Evolutionary conservation across 2,329 filamentous ascomycete genomes (phyloP).

Genomic region (Ascochyta koolunga): DNA sequence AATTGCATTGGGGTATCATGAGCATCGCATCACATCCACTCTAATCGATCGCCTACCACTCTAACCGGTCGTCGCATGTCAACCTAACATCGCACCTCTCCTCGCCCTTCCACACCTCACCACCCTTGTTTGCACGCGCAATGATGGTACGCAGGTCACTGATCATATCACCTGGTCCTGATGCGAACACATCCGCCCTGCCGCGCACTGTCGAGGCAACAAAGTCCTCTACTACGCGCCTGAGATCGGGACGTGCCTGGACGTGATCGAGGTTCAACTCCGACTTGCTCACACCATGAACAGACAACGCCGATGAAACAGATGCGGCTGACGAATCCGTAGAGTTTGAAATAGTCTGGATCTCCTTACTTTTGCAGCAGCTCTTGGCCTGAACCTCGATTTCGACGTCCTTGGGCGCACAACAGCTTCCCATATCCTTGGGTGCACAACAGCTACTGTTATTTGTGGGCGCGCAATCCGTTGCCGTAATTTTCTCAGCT

Average conservation of each 20-base stretch:
- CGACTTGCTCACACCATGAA: conserved; percentile 38
- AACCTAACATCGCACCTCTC: conserved; percentile 39
- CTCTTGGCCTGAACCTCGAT: conserved; percentile 10
- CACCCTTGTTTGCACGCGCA: conserved; percentile 39
- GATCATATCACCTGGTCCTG: conserved; percentile 41
- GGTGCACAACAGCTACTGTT: conserved; percentile 3
- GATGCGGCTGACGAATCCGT: conserved; percentile 26
- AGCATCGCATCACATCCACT: conserved; percentile 4
- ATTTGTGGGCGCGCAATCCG: conserved; percentile 10
- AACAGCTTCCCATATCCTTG: conserved; percentile 1
- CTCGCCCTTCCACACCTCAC: conserved; percentile 42
- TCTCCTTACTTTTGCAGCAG: conserved; percentile 28
- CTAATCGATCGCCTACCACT: conserved; percentile 31
- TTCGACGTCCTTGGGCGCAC: neutral
- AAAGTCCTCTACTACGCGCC: conserved; percentile 30
- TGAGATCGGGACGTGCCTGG: conserved; percentile 31
- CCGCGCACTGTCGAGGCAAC: conserved; percentile 31
- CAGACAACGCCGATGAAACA: conserved; percentile 31
- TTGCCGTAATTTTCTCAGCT: conserved; percentile 28
- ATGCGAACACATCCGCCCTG: conserved; percentile 40
- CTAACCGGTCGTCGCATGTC: conserved; percentile 42
- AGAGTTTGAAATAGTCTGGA: conserved; percentile 23
- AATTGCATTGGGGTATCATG: conserved; percentile 32
- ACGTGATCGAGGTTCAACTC: conserved; percentile 35
- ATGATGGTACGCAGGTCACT: conserved; percentile 42